Evolutionary conservation across 202 grass and related monocot species (phyloP).

Genomic region (Hordeum pubiflorum): DNA sequence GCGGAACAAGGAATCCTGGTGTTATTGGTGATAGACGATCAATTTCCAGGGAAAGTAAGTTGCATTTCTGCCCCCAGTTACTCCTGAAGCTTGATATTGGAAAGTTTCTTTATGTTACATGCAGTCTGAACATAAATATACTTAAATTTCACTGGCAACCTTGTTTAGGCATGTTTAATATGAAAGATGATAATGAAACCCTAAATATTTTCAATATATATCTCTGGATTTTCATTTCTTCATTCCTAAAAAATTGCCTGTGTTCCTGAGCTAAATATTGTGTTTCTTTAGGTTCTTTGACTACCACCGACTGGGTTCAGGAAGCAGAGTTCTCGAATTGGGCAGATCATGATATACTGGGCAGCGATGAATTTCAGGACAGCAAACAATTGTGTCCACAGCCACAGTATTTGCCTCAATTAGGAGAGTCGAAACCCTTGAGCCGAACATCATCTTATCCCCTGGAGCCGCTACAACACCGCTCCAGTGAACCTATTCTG

Average conservation of each 20-base stretch:
- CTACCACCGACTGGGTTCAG: slow-evolving; percentile 49
- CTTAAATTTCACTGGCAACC: background rate
- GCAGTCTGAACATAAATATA: background rate
- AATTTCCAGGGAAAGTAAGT: slow-evolving; percentile 86
- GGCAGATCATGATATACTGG: slow-evolving; percentile 43
- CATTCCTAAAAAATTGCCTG: background rate
- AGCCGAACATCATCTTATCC: slow-evolving; percentile 72
- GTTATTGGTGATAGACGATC: slow-evolving; percentile 73
- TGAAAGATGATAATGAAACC: background rate
- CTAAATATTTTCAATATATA: background rate
- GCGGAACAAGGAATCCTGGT: slow-evolving; percentile 47
- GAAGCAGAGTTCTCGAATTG: slow-evolving; percentile 51
- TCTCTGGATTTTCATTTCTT: background rate
- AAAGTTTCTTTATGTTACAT: slow-evolving; percentile 9
- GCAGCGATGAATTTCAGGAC: slow-evolving; percentile 28
- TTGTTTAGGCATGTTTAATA: background rate
- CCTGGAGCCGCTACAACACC: slow-evolving; percentile 51
- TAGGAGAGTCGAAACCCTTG: slow-evolving; percentile 46
- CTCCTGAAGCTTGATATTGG: background rate
- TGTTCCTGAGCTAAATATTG: slow-evolving; percentile 22
- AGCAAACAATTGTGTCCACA: slow-evolving; percentile 60
- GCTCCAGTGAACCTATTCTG: slow-evolving; percentile 50
- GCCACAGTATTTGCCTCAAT: slow-evolving; percentile 28
- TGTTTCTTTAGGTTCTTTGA: slow-evolving; percentile 59
- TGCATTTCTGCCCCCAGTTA: slow-evolving; percentile 19